Evolutionary conservation across 495 filamentous ascomycete species (phyloP), one percentile per base, ranked within the genome.

Genomic region (Penicillium parvum): DNA sequence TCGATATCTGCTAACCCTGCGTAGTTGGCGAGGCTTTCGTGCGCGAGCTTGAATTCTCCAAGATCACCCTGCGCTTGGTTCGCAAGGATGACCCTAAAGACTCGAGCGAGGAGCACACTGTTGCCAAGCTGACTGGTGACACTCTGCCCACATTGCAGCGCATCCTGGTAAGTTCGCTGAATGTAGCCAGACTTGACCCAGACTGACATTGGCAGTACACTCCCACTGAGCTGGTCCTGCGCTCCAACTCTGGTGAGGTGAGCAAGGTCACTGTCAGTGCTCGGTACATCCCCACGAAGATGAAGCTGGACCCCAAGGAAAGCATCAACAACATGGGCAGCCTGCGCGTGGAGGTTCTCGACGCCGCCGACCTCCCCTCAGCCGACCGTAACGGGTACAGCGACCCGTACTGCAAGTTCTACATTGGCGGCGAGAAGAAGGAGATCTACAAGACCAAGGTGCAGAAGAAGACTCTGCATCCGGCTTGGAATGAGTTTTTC

Each of bases 251-350:
- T 7, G 90, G 90, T 25, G 79, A 81, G 42, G 61, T 83, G 17
- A 90, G 82, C 71, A 90, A 81, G 56, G 66, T 99, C 60, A 91
- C 82, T 40, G 86, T 97, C 52, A 89, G 84, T 68, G 75, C 95
- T 50, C 94, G 94, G 57, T 99, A 95, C 56, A 83, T 97, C 12
- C 92, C 92, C 0, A 79, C 95, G 35, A 78, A 84, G 65, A 99
- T 99, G 92, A 75, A 77, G 40, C 85, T 99, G 40, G 89, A 97
- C 57, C 88, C 91, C 2, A 85, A 76, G 51, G 92, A 99, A 66
- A 94, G 87, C 61, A 95, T 97, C 73, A 97, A 95, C 77, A 99
- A 99, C 66, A 90, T 92, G 83, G 92, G 92, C 41, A 87, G 78
- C 37, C 79, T 99, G 21, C 84, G 88, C 7, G 85, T 97, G 33